Evolutionary conservation across 805 yeast genomes (phyloP), one percentile per base, ranked within the genome.

Genomic region (Candida montana): DNA sequence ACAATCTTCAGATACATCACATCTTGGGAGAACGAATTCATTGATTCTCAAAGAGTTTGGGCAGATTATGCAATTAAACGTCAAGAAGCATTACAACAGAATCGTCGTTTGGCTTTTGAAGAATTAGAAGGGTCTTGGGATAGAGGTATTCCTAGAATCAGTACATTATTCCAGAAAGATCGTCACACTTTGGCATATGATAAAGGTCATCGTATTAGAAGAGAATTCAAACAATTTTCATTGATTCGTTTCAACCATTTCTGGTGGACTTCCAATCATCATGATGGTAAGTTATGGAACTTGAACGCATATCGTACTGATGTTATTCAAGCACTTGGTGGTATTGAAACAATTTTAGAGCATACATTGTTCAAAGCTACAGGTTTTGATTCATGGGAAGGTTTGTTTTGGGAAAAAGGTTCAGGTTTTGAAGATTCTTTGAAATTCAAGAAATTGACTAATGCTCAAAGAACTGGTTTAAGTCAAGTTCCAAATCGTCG

Each of bases 381-480:
- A 2, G 99, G 99, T 0, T 93, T 93, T 57, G 95, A 85, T 52
- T 85, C 95, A 8, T 93, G 99, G 99, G 99, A 93, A 66, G 98
- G 99, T 5, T 68, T 93, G 20, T 93, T 93, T 63, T 93, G 99
- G 99, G 99, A 93, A 58, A 90, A 90, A 59, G 95, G 95, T 0
- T 81, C 95, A 21, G 99, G 99, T 0, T 93, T 90, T 59, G 99
- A 93, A 62, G 99, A 93, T 55, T 84, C 96, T 0, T 75, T 93
- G 75, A 91, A 90, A 59, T 86, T 89, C 64, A 89, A 90, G 62
- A 93, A 91, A 59, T 73, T 93, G 52, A 93, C 99, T 1, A 91
- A 91, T 63, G 99, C 99, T 1, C 99, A 93, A 68, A 72, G 99
- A 55, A 83, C 96, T 5, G 99, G 99, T 59, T 73, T 93, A 50